A percentile compares a stretch with the other conserved stretches of the same genome.
phyloP scores from a whole-genome alignment of 768 basidiomycete species.

The Suillus fuscotomentosus region DNA sequence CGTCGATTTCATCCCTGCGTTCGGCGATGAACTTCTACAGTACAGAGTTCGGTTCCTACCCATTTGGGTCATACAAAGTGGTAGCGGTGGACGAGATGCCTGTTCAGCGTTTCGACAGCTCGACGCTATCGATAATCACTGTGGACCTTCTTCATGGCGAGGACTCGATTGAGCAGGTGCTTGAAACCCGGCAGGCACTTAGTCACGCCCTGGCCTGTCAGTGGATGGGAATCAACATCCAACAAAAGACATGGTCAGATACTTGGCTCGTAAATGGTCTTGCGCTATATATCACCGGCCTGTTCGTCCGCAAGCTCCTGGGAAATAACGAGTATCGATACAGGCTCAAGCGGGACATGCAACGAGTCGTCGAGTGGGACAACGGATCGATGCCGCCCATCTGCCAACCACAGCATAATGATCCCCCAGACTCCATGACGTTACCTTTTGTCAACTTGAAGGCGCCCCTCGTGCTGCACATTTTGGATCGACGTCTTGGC shows the following conservation, averaged over 20 bases:
- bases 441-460: constrained; percentile 94
- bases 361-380: constrained; percentile 85
- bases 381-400: constrained; percentile 89
- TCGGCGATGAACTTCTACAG: constrained; percentile 91
- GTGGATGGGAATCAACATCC: constrained; percentile 96
- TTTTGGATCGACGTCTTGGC: constrained; percentile 88
- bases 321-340: constrained; percentile 98
- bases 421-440: constrained; percentile 78
- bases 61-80: constrained; percentile 91
- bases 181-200: constrained; percentile 85
- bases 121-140: constrained; percentile 77
- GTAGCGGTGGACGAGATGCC: constrained; percentile 92
- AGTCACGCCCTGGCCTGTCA: constrained; percentile 90
- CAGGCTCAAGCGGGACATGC: constrained; percentile 94
- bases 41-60: constrained; percentile 92
- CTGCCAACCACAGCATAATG: constrained; percentile 82
- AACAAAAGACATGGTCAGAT: constrained; percentile 91
- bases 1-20: constrained; percentile 75
- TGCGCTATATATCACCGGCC: constrained; percentile 84
- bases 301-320: constrained; percentile 82
- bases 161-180: constrained; percentile 88
- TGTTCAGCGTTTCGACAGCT: constrained; percentile 77
- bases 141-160: constrained; percentile 84
- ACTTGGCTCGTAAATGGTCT: constrained; percentile 97
- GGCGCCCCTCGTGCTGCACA: constrained; percentile 93